Base-by-base conservation (phyloP, 2,329 filamentous ascomycete species). In the Tolypocladium pustulatum region DNA sequence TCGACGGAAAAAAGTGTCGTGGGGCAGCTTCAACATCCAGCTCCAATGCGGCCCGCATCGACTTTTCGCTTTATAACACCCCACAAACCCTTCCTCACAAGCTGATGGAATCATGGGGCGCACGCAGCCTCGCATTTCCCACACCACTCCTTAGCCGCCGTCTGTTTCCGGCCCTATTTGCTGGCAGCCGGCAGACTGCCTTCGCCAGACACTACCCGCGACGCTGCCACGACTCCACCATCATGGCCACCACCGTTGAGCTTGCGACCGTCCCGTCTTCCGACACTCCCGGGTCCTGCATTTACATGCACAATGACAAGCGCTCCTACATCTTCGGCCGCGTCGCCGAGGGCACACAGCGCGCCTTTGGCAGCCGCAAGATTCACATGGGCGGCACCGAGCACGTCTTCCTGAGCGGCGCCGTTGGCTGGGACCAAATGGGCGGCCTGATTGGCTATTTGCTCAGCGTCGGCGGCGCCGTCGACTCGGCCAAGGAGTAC, bases 391-490 rank as follows among this genome's bases (percentile, higher is more conserved):
- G 78, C 34, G 87, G 87, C 68, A 78, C 90, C 1, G 83, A 84
- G 54, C 85, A 96, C 66, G 77, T 96, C 59, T 97, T 99, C 71
- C 71, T 99, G 60, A 89, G 90, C 0, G 94, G 94, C 3, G 80
- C 79, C 46, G 83, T 89, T 46, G 80, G 84, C 69, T 97, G 91
- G 91, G 75, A 77, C 36, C 89, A 84, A 66, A 82, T 83, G 38
- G 94, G 94, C 59, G 94, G 94, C 4, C 74, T 97, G 62, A 76
- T 96, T 61, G 94, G 94, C 57, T 83, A 92, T 77, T 81, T 97
- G 59, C 79, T 99, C 63, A 95, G 90, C 5, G 72, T 96, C 60
- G 91, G 92, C 34, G 91, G 94, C 71, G 74, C 81, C 7, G 72
- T 82, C 27, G 76, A 81, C 7, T 71, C 75, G 20, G 78, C 78